These are phyloP conservation scores for Termitomyces sp. DNA, from an alignment of 768 basidiomycete species.

Conservation along the genomic window DNA sequence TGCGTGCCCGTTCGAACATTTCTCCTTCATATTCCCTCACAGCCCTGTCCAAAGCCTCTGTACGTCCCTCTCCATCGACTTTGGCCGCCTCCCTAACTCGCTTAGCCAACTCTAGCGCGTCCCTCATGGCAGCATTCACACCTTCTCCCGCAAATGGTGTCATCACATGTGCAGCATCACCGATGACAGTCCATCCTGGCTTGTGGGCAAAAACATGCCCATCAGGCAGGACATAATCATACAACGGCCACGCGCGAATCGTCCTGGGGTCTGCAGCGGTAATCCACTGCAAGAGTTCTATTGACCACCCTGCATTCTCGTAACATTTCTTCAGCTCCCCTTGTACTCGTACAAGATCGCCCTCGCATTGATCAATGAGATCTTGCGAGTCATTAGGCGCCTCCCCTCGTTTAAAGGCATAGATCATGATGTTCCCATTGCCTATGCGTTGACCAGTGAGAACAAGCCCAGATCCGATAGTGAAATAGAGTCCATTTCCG, in stretches of 20 bases:
- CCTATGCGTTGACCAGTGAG: conserved; percentile 9
- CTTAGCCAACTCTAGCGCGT: conserved; percentile 17
- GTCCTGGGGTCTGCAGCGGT: conserved; percentile 5
- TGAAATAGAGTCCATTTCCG: conserved; percentile 23
- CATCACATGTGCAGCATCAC: conserved; percentile 23
- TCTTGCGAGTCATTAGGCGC: background rate
- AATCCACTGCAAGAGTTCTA: conserved; percentile 6
- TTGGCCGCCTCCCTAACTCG: background rate
- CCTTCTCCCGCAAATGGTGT: conserved; percentile 21
- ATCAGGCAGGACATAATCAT: conserved; percentile 10
- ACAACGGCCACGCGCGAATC: conserved; percentile 11
- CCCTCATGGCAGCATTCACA: conserved; percentile 19
- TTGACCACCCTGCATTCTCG: conserved; percentile 6
- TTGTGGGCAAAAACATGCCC: conserved; percentile 9
- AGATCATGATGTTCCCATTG: conserved; percentile 11
- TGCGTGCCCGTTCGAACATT: conserved; percentile 6
- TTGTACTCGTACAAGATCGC: conserved; percentile 1
- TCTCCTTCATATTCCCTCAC: conserved; percentile 11
- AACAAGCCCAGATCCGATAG: background rate
- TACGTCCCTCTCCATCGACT: background rate
- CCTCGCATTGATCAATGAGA: conserved; percentile 1
- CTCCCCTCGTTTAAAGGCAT: background rate
- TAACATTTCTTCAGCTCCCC: conserved; percentile 3
- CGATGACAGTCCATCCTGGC: conserved; percentile 16
- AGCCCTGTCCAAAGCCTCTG: conserved; percentile 6